These are phyloP conservation scores for Sphagnurus paluster DNA, from an alignment of 1,284 basidiomycete species.

Conservation along the genomic window DNA sequence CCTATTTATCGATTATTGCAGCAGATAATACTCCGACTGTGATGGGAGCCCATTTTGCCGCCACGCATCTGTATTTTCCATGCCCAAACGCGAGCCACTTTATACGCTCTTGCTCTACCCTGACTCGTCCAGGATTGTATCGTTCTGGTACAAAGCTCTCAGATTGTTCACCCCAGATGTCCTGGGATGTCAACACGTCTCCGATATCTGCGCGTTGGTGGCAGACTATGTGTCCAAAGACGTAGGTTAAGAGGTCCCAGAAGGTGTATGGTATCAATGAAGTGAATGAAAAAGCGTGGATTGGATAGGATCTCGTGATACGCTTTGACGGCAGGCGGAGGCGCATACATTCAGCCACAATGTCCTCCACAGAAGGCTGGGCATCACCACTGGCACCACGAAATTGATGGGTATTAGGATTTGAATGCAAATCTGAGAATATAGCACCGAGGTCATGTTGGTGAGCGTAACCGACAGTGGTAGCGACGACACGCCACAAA, in stretches of 20 bases:
- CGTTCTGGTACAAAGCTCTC: constrained; percentile 43
- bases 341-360: constrained; percentile 46
- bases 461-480: constrained; percentile 38
- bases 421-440: constrained; percentile 39
- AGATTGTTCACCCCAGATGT: constrained; percentile 39
- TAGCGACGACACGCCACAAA: constrained; percentile 60
- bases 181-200: constrained; percentile 33
- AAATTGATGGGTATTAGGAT: constrained; percentile 38
- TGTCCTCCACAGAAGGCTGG: constrained; percentile 35
- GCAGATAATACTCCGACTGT: constrained; percentile 46
- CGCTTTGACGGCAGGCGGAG: constrained; percentile 48
- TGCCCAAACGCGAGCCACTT: constrained; percentile 45
- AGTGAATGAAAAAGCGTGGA: constrained; percentile 11
- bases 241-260: not conserved
- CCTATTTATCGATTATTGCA: constrained; percentile 39
- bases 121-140: constrained; percentile 24
- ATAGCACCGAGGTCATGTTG: constrained; percentile 24
- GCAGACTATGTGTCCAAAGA: constrained; percentile 2
- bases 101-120: constrained; percentile 21
- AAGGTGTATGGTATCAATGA: constrained; percentile 14
- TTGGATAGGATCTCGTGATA: constrained; percentile 30
- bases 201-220: constrained; percentile 44
- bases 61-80: constrained; percentile 43
- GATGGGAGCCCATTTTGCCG: constrained; percentile 46
- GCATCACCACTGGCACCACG: constrained; percentile 11